Percentiles rank a stretch among this genome's conserved stretches.
phyloP scores from a whole-genome alignment of 2,329 filamentous ascomycete genomes.

The Thermothelomyces thermophilus region DNA sequence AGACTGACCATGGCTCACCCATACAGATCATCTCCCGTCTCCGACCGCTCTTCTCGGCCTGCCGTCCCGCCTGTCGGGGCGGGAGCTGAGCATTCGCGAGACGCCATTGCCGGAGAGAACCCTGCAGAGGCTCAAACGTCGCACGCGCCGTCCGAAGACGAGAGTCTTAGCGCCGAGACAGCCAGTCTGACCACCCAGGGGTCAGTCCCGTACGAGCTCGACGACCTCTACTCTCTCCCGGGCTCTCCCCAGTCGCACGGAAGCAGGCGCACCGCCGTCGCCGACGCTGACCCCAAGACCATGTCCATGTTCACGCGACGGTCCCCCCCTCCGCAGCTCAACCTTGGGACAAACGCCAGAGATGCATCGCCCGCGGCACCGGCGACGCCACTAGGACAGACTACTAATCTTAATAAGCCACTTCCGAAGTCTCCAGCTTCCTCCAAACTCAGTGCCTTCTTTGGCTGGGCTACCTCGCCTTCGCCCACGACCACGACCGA shows the following conservation, averaged over 20 bases:
- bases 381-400: conserved; percentile 16
- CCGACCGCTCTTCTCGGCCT: conserved; percentile 18
- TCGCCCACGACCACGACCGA: conserved; percentile 43
- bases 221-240: conserved; percentile 27
- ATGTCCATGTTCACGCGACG: conserved; percentile 47
- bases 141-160: conserved; percentile 39
- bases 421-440: conserved; percentile 48
- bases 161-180: conserved; percentile 37
- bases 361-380: conserved; percentile 23
- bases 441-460: conserved; percentile 45
- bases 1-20: conserved; percentile 17
- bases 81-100: conserved; percentile 29
- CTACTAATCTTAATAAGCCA: conserved; percentile 47
- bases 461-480: conserved; percentile 44
- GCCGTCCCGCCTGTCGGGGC: conserved; percentile 19
- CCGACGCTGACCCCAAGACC: conserved; percentile 30
- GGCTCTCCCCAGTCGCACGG: conserved; percentile 18
- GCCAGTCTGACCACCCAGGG: conserved; percentile 31
- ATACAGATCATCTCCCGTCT: conserved; percentile 23
- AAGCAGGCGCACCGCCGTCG: conserved; percentile 29
- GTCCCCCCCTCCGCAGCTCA: conserved; percentile 46
- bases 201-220: conserved; percentile 27
- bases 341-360: conserved; percentile 37
- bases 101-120: conserved; percentile 36
- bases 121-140: conserved; percentile 41